Conservation (phyloP, 2,329 filamentous ascomycete species). For the Neoscytalidium dimidiatum region DNA sequence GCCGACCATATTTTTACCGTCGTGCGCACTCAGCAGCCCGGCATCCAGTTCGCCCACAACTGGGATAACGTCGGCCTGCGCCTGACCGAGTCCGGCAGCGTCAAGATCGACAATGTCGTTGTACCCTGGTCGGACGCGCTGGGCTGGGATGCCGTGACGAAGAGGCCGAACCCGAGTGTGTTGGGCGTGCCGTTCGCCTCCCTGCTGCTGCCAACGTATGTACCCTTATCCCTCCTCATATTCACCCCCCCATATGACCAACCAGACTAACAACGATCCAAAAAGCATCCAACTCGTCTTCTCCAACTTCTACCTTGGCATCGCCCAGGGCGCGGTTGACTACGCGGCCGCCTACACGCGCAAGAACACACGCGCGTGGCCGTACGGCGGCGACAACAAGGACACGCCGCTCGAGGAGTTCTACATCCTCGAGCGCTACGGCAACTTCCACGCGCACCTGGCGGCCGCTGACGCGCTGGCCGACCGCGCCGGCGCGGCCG, state of each 20-base stretch:
- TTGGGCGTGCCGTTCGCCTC: slow-evolving; percentile 57
- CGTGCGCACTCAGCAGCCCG: slow-evolving; percentile 59
- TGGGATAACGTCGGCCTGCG: slow-evolving; percentile 67
- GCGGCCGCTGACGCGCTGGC: slow-evolving; percentile 61
- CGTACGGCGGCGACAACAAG: slow-evolving; percentile 65
- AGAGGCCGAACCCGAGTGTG: slow-evolving; percentile 53
- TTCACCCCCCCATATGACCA: too few species aligned
- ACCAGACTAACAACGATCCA: neutral
- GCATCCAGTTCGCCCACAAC: slow-evolving; percentile 60
- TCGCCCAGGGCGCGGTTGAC: slow-evolving; percentile 60
- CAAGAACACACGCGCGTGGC: slow-evolving; percentile 62
- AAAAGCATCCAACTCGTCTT: slow-evolving; percentile 64
- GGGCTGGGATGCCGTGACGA: slow-evolving; percentile 57
- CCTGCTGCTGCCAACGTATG: slow-evolving; percentile 58
- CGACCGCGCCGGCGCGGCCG: slow-evolving; percentile 55
- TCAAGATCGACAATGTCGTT: slow-evolving; percentile 60
- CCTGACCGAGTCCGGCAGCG: slow-evolving; percentile 64
- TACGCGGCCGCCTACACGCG: slow-evolving; percentile 59
- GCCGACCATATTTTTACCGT: slow-evolving; percentile 65
- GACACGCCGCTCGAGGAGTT: slow-evolving; percentile 62
- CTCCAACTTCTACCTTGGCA: slow-evolving; percentile 66
- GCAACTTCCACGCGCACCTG: slow-evolving; percentile 64
- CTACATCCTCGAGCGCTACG: slow-evolving; percentile 66
- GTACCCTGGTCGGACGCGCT: slow-evolving; percentile 63
- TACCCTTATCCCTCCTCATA: neutral